Evolutionary conservation across 2,329 filamentous ascomycete species (phyloP).

Genomic region (Tolypocladium guangdongense): DNA sequence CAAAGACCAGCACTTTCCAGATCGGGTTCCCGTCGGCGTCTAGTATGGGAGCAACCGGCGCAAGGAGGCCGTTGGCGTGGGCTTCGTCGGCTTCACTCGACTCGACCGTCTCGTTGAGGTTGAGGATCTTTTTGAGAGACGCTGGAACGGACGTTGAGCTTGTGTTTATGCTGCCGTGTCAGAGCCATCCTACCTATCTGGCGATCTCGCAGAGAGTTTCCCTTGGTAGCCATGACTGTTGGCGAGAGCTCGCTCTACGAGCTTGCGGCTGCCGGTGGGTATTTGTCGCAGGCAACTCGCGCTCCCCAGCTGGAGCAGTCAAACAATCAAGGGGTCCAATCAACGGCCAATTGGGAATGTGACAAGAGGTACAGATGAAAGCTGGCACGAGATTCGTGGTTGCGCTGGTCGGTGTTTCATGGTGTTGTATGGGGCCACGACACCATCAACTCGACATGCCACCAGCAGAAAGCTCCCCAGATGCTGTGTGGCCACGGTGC

Average conservation of each 20-base stretch:
- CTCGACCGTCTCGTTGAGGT: conserved; percentile 69
- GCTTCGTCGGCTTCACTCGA: conserved; percentile 51
- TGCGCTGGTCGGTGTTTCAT: conserved; percentile 1
- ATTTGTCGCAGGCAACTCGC: neutral
- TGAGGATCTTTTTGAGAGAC: conserved; percentile 90
- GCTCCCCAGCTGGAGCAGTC: conserved; percentile 1
- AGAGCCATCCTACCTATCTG: conserved; percentile 29
- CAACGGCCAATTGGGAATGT: neutral
- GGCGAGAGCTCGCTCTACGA: conserved; percentile 1
- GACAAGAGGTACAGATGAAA: neutral
- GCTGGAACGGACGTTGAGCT: conserved; percentile 35
- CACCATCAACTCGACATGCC: conserved; percentile 4
- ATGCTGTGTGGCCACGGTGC: conserved; percentile 3
- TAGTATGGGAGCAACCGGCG: conserved; percentile 66
- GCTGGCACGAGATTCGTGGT: neutral
- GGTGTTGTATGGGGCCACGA: conserved; percentile 9
- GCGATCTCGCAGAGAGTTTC: conserved; percentile 37
- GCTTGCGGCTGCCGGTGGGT: neutral
- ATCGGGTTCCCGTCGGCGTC: conserved; percentile 84
- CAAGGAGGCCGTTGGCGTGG: conserved; percentile 51
- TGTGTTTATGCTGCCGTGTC: neutral
- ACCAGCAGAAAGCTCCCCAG: conserved; percentile 1
- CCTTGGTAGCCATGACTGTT: conserved; percentile 33
- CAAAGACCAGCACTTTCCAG: conserved; percentile 97
- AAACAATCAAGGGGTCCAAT: neutral